Evolutionary conservation across 176 grass and related monocot genomes (phyloP), one percentile per base, ranked within the genome.

Genomic region (Raddia distichophylla): DNA sequence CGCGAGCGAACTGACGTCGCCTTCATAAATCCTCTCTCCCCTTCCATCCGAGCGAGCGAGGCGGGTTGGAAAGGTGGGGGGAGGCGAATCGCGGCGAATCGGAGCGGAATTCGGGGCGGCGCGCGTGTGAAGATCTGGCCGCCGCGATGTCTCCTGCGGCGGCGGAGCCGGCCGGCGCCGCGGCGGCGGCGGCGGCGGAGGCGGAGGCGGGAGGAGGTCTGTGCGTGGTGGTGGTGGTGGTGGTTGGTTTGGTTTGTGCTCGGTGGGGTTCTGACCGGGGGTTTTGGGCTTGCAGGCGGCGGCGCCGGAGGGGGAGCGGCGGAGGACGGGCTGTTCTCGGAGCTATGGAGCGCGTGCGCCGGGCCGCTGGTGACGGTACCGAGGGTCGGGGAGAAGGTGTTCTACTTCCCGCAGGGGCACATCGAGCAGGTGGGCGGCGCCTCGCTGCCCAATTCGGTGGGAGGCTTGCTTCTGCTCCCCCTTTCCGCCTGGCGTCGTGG

Each of bases 401-500:
- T 91, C 84, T 97, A 97, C 90, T 93, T 97, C 83, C 95, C 95
- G 13, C 95, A 97, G 83, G 95, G 95, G 22, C 95, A 97, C 66
- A 97, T 92, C 75, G 95, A 97, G 86, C 95, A 97, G 90, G 94
- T 97, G 60, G 71, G 73, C 34, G 19, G 5, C 46, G 10, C 33
- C 34, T 20, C 34, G 47, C 37, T 32, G 0, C 76, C 45, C 74
- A 57, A 54, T 87, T 71, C 45, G 27, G 8, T 40, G 8, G 15
- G 20, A 18, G 54, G 14, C 59, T 55, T 60, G 27, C 73, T 76
- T 60, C 46, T 60, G 18, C 1, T 7, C 12, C 37, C 52, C 52
- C 52, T 69, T 67, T 17, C 69, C 13, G 35, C 10, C 42, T 76
- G 37, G 27, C 27, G 27, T 27, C 70, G 57, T 20, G 57, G 51